Base-by-base conservation (phyloP, 2,329 filamentous ascomycete species). In the Fusarium irregulare region DNA sequence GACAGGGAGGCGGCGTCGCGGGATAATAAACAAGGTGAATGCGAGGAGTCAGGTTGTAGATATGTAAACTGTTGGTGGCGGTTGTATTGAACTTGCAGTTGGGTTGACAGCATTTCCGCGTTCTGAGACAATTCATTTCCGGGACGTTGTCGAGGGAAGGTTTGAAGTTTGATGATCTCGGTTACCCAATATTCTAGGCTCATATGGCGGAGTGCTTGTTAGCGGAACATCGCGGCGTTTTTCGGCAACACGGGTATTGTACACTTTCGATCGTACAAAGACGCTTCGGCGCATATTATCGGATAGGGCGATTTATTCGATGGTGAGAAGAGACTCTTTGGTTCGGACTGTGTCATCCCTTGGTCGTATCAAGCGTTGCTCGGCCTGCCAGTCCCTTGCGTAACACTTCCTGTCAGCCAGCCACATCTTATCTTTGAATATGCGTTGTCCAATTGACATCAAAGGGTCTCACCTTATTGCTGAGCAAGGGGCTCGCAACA, bases 51-150 rank as follows among this genome's bases (percentile, higher is more conserved):
- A 6, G 2, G 1, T 12, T 10, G 14, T 3, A 14, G 21, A 16
- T 20, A 58, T 56, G 34, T 18, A 14, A 27, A 30, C 16, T 58
- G 21, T 55, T 44, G 56, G 37, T 56, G 56, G 48, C 48, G 21
- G 10, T 9, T 7, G 12, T 10, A 34, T 42, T 55, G 4, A 27
- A 13, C 27, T 34, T 3, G 7, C 12, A 11, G 18, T 56, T 44
- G 25, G 12, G 13, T n/a, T 55, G 27, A 37, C 7, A 44, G 16
- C 1, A 25, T 34, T 12, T 21, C 9, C 20, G 2, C 5, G 5
- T 21, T 18, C 9, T 23, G 21, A 44, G 13, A 30, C 30, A 28
- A 0, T 18, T 37, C 34, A 37, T 37, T n/a, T 2, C 34, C 34
- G 18, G 18, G 11, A 4, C 5, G 11, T 12, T n/a, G 3, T 37